Conservation (phyloP, 1,284 basidiomycete genomes). For the Meripilus lineatus region DNA sequence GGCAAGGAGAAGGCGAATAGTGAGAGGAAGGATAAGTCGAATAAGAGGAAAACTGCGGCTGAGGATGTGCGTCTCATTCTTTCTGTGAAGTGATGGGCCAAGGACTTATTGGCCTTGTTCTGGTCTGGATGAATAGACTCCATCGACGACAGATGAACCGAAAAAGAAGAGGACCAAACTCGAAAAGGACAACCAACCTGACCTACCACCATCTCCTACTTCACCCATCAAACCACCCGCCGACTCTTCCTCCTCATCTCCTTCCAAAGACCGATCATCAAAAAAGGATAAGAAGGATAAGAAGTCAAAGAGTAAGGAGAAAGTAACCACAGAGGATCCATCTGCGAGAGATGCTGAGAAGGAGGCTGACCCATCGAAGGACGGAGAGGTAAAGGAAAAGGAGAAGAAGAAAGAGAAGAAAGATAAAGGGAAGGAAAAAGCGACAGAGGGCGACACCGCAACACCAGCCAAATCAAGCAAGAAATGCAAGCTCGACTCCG, state of each 20-base stretch:
- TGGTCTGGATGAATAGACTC: background rate
- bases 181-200: conserved; percentile 9
- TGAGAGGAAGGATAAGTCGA: background rate
- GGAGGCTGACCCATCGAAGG: conserved; percentile 23
- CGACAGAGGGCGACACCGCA: conserved; percentile 8
- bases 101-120: background rate
- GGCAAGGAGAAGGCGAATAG: conserved; percentile 10
- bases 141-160: conserved; percentile 15
- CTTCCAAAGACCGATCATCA: background rate
- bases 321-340: conserved; percentile 6
- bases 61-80: too few relatives aligned
- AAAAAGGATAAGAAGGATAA: conserved; percentile 23
- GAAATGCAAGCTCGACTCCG: conserved; percentile 13
- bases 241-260: background rate
- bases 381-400: conserved; percentile 16
- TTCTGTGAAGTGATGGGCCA: too few relatives aligned
- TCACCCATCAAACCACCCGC: background rate
- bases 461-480: conserved; percentile 17
- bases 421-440: conserved; percentile 7
- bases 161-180: conserved; percentile 26
- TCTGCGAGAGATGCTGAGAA: conserved; percentile 22
- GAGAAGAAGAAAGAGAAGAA: conserved; percentile 14
- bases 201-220: conserved; percentile 8
- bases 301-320: conserved; percentile 5
- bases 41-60: background rate